phyloP scores from a whole-genome alignment of 345 rosid species.

The Carallia brachiata region DNA sequence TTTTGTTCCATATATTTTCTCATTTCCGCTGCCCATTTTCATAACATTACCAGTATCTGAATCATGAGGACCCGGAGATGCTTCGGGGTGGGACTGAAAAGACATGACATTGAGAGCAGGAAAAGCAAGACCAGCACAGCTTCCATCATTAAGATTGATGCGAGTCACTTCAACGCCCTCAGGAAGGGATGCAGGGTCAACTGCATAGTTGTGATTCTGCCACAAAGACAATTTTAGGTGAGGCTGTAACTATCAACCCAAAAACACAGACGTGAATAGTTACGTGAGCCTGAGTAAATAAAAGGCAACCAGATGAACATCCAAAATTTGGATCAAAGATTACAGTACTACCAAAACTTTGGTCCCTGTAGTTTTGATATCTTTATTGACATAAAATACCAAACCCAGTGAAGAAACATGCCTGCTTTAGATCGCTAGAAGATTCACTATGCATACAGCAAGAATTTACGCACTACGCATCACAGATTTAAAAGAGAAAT shows the following conservation, averaged over 20 bases:
- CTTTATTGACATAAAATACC: background rate
- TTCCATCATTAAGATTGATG: constrained; percentile 88
- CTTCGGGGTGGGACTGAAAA: constrained; percentile 95
- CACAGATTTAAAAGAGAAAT: background rate
- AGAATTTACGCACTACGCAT: background rate
- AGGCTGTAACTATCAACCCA: background rate
- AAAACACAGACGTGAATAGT: background rate
- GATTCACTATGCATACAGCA: background rate
- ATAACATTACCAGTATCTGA: constrained; percentile 61
- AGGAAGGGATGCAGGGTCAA: constrained; percentile 85
- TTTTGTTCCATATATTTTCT: too few relatives aligned
- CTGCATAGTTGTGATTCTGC: constrained; percentile 97
- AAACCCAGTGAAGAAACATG: background rate
- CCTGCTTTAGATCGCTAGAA: background rate
- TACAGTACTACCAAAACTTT: too few relatives aligned
- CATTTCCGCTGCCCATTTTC: too few relatives aligned
- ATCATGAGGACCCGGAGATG: constrained; percentile 97
- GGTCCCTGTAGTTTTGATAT: background rate
- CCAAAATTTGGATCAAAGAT: background rate
- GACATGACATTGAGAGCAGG: constrained; percentile 76
- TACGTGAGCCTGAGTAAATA: background rate
- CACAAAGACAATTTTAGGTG: constrained; percentile 17
- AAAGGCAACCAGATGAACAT: background rate
- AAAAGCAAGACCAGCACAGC: constrained; percentile 93
- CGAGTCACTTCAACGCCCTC: constrained; percentile 88